Percentiles rank a stretch among this genome's conserved stretches.
Conservation (phyloP, 805 yeast species). For the Starmera quercuum region DNA sequence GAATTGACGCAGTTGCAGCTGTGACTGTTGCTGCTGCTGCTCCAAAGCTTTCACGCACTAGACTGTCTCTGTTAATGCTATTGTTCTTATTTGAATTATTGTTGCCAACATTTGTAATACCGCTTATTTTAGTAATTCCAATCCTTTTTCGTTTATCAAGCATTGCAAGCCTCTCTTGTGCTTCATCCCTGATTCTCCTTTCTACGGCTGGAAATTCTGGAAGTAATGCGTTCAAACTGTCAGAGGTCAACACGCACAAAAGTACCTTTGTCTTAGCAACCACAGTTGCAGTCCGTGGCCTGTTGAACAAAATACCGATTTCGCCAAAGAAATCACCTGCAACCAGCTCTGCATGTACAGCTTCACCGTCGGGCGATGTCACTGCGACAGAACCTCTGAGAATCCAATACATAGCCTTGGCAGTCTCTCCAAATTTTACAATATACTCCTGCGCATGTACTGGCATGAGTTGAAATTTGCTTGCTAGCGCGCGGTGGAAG, state of each 20-base stretch:
- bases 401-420: slow-evolving; percentile 76
- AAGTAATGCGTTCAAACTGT: slow-evolving; percentile 49
- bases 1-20: slow-evolving; percentile 23
- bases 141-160: slow-evolving; percentile 51
- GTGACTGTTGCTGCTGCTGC: slow-evolving; percentile 23
- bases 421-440: slow-evolving; percentile 64
- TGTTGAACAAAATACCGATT: slow-evolving; percentile 65
- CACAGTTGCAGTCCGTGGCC: slow-evolving; percentile 77
- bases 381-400: slow-evolving; percentile 71
- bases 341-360: slow-evolving; percentile 60
- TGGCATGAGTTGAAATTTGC: slow-evolving; percentile 49
- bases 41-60: no score
- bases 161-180: slow-evolving; percentile 69
- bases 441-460: slow-evolving; percentile 64
- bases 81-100: slow-evolving; percentile 2
- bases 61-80: slow-evolving; percentile 3
- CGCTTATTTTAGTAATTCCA: slow-evolving; percentile 26
- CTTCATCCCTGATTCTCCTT: slow-evolving; percentile 66
- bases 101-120: slow-evolving; percentile 2
- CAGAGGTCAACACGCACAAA: slow-evolving; percentile 61
- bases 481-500: slow-evolving; percentile 52
- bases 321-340: slow-evolving; percentile 75
- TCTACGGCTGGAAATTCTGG: slow-evolving; percentile 60
- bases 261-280: slow-evolving; percentile 61
- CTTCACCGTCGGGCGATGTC: slow-evolving; percentile 70